Percentiles rank a stretch among this genome's conserved stretches.
Evolutionary conservation across 768 basidiomycete species (phyloP).

Genomic region (Kwoniella mangroviensis): DNA sequence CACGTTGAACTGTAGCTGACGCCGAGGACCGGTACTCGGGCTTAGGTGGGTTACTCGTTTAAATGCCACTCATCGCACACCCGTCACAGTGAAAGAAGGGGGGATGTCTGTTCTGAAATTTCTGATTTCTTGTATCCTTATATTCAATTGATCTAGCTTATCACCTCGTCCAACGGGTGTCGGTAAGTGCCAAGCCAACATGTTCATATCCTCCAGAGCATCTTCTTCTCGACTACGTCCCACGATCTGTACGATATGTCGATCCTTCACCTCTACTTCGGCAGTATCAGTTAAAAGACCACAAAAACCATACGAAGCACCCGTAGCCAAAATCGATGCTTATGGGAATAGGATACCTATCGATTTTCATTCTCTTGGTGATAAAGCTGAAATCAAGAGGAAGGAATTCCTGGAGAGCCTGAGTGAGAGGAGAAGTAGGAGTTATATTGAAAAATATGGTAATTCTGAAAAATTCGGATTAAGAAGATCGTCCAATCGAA

Average conservation of each 20-base stretch:
- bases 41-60: slow-evolving; percentile 8
- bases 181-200: background rate
- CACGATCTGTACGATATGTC: background rate
- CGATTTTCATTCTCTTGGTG: background rate
- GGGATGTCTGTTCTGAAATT: background rate
- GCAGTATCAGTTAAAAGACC: slow-evolving; percentile 17
- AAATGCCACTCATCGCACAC: background rate
- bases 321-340: slow-evolving; percentile 16
- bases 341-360: slow-evolving; percentile 17
- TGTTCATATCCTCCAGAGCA: slow-evolving; percentile 15
- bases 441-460: slow-evolving; percentile 18
- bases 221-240: slow-evolving; percentile 16
- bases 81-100: too few relatives aligned
- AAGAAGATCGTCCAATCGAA: background rate
- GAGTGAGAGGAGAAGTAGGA: slow-evolving; percentile 1
- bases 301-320: slow-evolving; percentile 24
- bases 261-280: slow-evolving; percentile 7
- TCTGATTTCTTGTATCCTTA: background rate
- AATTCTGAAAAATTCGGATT: slow-evolving; percentile 7
- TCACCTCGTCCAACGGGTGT: too few relatives aligned
- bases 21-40: background rate
- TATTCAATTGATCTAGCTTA: too few relatives aligned
- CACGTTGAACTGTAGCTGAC: slow-evolving; percentile 8
- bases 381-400: slow-evolving; percentile 2
- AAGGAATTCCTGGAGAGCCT: slow-evolving; percentile 12